phyloP scores from a whole-genome alignment of 805 yeast genomes.

The Candida quercuum region DNA sequence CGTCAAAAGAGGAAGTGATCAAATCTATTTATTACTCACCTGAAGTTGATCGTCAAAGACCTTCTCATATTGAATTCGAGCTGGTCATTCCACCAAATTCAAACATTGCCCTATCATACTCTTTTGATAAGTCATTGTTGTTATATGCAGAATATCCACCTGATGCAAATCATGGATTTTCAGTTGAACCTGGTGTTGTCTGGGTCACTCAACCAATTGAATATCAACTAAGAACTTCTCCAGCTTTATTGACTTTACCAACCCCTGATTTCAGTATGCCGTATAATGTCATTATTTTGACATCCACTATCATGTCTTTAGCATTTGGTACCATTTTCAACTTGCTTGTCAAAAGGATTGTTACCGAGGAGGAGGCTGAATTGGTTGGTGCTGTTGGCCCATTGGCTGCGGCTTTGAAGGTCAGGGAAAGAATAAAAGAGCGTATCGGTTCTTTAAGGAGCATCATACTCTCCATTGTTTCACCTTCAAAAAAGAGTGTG shows the following conservation, averaged over 20 bases:
- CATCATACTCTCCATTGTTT: not conserved
- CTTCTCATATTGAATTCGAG: constrained; percentile 74
- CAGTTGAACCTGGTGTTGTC: constrained; percentile 84
- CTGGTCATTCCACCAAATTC: constrained; percentile 60
- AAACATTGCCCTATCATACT: constrained; percentile 58
- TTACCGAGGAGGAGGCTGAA: constrained; percentile 60
- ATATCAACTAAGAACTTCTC: constrained; percentile 71
- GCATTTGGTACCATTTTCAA: constrained; percentile 87
- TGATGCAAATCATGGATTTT: constrained; percentile 97
- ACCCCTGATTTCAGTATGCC: constrained; percentile 99
- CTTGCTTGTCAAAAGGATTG: constrained; percentile 64
- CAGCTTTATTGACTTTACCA: constrained; percentile 81
- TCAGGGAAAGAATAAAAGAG: not conserved
- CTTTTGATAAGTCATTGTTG: constrained; percentile 83
- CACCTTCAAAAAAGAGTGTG: not conserved
- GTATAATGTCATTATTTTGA: constrained; percentile 88
- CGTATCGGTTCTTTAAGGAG: not conserved
- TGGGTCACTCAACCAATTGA: constrained; percentile 40
- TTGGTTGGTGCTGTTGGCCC: constrained; percentile 15
- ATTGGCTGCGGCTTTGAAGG: not conserved
- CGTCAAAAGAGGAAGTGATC: constrained; percentile 33
- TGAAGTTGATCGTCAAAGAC: constrained; percentile 73
- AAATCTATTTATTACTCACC: constrained; percentile 61
- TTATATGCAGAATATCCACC: constrained; percentile 95
- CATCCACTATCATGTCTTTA: constrained; percentile 89